These are phyloP conservation scores for Debaryomycetaceae sp. DNA, from an alignment of 1,139 yeast species.

Conservation along the genomic window DNA sequence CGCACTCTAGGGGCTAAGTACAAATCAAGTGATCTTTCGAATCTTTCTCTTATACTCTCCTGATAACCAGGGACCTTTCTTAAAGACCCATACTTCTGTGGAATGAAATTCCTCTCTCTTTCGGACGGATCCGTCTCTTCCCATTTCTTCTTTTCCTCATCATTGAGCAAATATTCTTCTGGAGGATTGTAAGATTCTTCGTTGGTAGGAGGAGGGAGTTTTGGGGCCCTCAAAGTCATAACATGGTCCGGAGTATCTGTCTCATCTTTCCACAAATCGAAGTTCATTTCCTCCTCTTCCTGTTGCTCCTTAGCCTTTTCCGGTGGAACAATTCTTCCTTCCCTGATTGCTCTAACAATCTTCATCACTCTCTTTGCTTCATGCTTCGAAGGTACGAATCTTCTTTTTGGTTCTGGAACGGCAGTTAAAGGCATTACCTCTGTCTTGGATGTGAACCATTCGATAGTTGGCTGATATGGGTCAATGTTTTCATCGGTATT, in stretches of 20 bases:
- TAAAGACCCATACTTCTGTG: slow-evolving; percentile 75
- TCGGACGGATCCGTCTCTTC: slow-evolving; percentile 69
- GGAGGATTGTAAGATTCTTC: slow-evolving; percentile 98
- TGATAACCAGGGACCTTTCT: slow-evolving; percentile 94
- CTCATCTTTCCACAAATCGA: slow-evolving; percentile 83
- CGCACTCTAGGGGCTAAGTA: slow-evolving; percentile 96
- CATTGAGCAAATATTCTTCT: slow-evolving; percentile 79
- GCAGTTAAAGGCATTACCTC: slow-evolving; percentile 94
- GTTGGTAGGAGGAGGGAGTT: slow-evolving; percentile 91
- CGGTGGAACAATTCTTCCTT: slow-evolving; percentile 86
- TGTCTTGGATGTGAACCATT: slow-evolving; percentile 86
- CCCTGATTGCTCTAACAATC: slow-evolving; percentile 92
- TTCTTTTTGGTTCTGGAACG: slow-evolving; percentile 93
- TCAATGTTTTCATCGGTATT: slow-evolving; percentile 75
- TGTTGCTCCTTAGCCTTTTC: slow-evolving; percentile 50
- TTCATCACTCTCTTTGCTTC: slow-evolving; percentile 97
- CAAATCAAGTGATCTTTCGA: slow-evolving; percentile 89
- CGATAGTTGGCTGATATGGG: slow-evolving; percentile 92
- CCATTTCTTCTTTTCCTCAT: slow-evolving; percentile 77
- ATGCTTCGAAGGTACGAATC: slow-evolving; percentile 94
- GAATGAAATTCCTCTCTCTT: slow-evolving; percentile 74
- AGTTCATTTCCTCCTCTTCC: slow-evolving; percentile 50
- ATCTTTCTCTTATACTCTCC: slow-evolving; percentile 81
- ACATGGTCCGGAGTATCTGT: slow-evolving; percentile 61
- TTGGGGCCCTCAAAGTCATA: slow-evolving; percentile 94